phyloP scores from a whole-genome alignment of 2,329 filamentous ascomycete species.

The Cladorrhinum sp. region DNA sequence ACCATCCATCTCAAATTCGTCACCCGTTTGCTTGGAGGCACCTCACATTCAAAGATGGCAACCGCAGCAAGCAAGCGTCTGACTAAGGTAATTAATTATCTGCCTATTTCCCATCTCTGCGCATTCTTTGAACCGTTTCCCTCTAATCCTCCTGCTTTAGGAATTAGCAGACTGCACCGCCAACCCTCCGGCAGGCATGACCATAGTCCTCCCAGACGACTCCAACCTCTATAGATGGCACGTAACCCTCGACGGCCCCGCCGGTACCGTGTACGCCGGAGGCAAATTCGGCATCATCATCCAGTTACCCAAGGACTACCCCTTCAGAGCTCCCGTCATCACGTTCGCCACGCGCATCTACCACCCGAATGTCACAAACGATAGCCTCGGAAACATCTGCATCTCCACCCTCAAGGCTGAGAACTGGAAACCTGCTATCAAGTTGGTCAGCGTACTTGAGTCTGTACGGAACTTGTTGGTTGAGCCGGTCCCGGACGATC shows the following conservation, averaged over 20 bases:
- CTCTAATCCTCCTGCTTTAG: slow-evolving; percentile 32
- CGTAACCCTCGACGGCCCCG: slow-evolving; percentile 45
- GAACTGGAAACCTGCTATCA: slow-evolving; percentile 87
- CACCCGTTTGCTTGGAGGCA: background rate
- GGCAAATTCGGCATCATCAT: slow-evolving; percentile 73
- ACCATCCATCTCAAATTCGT: background rate
- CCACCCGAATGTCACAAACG: slow-evolving; percentile 92
- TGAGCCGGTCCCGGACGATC: slow-evolving; percentile 85
- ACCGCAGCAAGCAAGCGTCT: slow-evolving; percentile 21
- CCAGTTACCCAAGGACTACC: slow-evolving; percentile 74
- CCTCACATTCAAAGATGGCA: slow-evolving; percentile 17
- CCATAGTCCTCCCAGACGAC: slow-evolving; percentile 44
- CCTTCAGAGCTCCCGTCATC: slow-evolving; percentile 81
- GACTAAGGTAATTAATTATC: slow-evolving; percentile 17
- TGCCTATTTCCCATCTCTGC: background rate
- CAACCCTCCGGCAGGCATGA: slow-evolving; percentile 46
- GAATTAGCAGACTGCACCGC: slow-evolving; percentile 52
- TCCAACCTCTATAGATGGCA: slow-evolving; percentile 53
- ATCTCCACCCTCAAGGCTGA: slow-evolving; percentile 78
- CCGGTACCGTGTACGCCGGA: slow-evolving; percentile 50
- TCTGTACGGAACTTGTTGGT: slow-evolving; percentile 70
- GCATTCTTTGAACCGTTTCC: too few relatives aligned
- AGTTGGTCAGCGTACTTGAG: slow-evolving; percentile 71
- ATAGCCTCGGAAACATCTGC: slow-evolving; percentile 80
- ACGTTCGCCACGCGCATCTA: slow-evolving; percentile 88